Conservation (phyloP, 257 asterid genomes). For the Nyctanthes arbortristis region DNA sequence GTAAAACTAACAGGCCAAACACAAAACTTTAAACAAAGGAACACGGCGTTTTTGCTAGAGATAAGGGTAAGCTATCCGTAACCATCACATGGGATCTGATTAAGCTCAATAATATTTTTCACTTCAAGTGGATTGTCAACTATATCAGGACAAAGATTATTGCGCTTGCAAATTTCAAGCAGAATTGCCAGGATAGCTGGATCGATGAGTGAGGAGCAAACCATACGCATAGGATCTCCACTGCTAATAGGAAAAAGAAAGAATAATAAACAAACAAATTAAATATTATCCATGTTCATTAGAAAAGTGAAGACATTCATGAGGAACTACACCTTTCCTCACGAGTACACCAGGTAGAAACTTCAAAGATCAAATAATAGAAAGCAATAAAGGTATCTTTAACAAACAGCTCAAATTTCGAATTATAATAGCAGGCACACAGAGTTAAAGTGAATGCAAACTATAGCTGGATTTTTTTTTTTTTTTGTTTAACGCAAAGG, state of each 20-base stretch:
- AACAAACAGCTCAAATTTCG: background rate
- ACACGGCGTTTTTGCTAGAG: background rate
- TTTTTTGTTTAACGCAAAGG: background rate
- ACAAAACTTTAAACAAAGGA: background rate
- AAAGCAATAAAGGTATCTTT: slow-evolving; percentile 1
- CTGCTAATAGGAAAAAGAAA: slow-evolving; percentile 3
- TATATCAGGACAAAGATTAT: background rate
- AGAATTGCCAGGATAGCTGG: background rate
- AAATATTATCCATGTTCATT: background rate
- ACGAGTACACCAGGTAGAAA: background rate
- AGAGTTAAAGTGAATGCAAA: background rate
- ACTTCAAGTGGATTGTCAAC: no score
- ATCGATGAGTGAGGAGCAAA: background rate
- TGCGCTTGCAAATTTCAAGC: slow-evolving; percentile 2
- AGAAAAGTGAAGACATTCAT: background rate
- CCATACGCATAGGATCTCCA: background rate
- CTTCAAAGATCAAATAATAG: slow-evolving; percentile 13
- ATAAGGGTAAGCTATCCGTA: background rate
- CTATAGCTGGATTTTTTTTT: background rate
- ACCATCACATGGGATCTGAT: background rate
- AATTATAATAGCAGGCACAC: background rate
- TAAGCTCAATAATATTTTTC: background rate
- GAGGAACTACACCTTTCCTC: background rate
- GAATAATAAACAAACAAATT: background rate
- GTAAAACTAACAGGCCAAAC: background rate